Evolutionary conservation across 1,284 basidiomycete genomes (phyloP).

Genomic region (Neolentinus lepideus): DNA sequence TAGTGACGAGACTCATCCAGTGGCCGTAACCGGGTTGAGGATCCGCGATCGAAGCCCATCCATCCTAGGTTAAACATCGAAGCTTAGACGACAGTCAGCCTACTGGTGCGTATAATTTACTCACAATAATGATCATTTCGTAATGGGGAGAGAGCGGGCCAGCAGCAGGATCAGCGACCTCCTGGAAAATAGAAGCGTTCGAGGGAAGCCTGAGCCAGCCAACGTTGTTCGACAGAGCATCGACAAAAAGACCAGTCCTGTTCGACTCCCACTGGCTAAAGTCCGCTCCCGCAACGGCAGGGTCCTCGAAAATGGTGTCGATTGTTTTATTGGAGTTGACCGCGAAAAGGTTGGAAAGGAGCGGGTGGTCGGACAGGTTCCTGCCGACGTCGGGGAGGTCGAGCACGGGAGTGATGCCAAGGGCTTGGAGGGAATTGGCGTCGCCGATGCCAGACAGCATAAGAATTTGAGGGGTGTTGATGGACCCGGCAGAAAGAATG

Average conservation of each 20-base stretch:
- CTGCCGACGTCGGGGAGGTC: slow-evolving; percentile 29
- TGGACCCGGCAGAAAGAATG: slow-evolving; percentile 29
- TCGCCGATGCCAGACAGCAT: slow-evolving; percentile 37
- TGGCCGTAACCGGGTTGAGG: slow-evolving; percentile 4
- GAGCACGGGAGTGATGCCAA: slow-evolving; percentile 23
- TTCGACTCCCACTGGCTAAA: slow-evolving; percentile 11
- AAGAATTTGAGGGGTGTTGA: slow-evolving; percentile 33
- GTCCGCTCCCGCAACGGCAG: background rate
- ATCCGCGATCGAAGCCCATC: slow-evolving; percentile 14
- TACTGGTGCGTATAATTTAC: slow-evolving; percentile 7
- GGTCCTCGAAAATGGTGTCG: background rate
- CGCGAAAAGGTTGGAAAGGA: background rate
- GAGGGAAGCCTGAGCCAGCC: slow-evolving; percentile 14
- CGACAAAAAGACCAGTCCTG: slow-evolving; percentile 10
- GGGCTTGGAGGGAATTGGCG: slow-evolving; percentile 18
- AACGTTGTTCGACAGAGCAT: slow-evolving; percentile 11
- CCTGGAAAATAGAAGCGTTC: slow-evolving; percentile 7
- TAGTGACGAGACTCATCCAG: slow-evolving; percentile 8
- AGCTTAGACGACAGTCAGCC: slow-evolving; percentile 6
- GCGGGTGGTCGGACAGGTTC: slow-evolving; percentile 23
- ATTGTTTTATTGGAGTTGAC: background rate
- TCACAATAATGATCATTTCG: slow-evolving; percentile 21
- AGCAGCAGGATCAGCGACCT: slow-evolving; percentile 11
- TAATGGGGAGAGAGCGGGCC: slow-evolving; percentile 21
- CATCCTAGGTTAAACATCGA: slow-evolving; percentile 8